Evolutionary conservation across 805 yeast genomes (phyloP), one percentile per base, ranked within the genome.

Genomic region (Brettanomyces custersianus): DNA sequence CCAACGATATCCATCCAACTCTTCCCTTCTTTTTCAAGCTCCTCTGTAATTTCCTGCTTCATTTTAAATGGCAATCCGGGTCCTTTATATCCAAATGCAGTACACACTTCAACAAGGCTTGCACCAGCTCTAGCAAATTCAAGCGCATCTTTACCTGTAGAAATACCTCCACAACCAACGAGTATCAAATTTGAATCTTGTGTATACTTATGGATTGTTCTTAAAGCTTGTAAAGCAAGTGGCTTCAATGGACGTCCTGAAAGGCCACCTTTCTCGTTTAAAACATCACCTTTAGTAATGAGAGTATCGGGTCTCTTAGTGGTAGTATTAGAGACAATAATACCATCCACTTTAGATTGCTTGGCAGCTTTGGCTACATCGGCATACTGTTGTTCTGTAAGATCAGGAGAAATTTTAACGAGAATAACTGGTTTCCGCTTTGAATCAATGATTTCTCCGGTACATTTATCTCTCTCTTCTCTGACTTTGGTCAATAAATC

Each of bases 91-190:
- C 94, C 96, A 57, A 84, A 84, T 2, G 94, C 77, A 3, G 97
- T 88, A 63, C 87, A 86, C 37, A 87, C 57, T 59, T 90, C 83
- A 33, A 90, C 76, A 54, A 78, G 83, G n/a, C 81, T 70, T 11
- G 97, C 97, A 39, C 97, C 97, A 1, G 96, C 95, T 51, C 74
- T 76, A 23, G 92, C 95, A 58, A 80, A 90, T 46, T 88, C 96
- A 33, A 88, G 63, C 0, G 88, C 96, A 54, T 90, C 97, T 44
- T 76, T 68, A 38, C 95, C 97, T 18, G 67, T 61, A n/a, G 80
- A 66, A 46, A 90, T 86, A 45, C 97, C 97, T 39, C 97, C 97
- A 60, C 96, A 87, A 23, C 97, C 97, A 45, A 90, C 72, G 29
- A 90, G 68, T 2, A 87, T 82, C 44, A 87, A 58, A 36, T 75